Conservation (phyloP, 306 rosid genomes). For the Pterocarpus santalinus region DNA sequence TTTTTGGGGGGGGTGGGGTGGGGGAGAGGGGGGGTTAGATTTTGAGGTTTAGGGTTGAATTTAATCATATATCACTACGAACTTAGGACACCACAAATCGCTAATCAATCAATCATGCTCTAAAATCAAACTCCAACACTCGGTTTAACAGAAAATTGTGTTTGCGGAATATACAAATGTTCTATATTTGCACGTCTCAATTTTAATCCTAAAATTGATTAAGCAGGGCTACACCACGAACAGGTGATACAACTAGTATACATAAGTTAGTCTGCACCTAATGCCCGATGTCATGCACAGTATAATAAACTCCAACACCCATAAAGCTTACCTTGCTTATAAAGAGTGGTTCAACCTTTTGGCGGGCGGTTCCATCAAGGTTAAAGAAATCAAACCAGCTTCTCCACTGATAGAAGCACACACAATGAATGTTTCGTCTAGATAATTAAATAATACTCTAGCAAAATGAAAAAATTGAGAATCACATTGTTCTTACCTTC, state of each 20-base stretch:
- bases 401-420: constrained; percentile 73
- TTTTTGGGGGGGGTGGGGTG: too few relatives aligned
- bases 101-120: constrained; percentile 11
- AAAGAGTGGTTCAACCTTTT: constrained; percentile 89
- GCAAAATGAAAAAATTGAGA: constrained; percentile 18
- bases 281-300: constrained; percentile 6
- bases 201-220: constrained; percentile 25
- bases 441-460: constrained; percentile 12
- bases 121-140: constrained; percentile 10
- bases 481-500: constrained; percentile 65
- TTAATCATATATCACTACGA: too few relatives aligned
- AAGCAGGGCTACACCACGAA: not conserved
- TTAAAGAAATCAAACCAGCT: constrained; percentile 82
- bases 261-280: not conserved
- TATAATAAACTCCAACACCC: not conserved
- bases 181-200: constrained; percentile 4
- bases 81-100: not conserved
- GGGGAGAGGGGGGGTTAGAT: too few relatives aligned
- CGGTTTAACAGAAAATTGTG: not conserved
- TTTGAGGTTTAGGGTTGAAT: too few relatives aligned
- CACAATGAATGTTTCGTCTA: constrained; percentile 35
- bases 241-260: constrained; percentile 34
- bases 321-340: constrained; percentile 80
- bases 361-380: constrained; percentile 73
- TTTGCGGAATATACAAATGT: constrained; percentile 22